Conservation (phyloP, 2,329 filamentous ascomycete species). For the Pyricularia pennisetigena region DNA sequence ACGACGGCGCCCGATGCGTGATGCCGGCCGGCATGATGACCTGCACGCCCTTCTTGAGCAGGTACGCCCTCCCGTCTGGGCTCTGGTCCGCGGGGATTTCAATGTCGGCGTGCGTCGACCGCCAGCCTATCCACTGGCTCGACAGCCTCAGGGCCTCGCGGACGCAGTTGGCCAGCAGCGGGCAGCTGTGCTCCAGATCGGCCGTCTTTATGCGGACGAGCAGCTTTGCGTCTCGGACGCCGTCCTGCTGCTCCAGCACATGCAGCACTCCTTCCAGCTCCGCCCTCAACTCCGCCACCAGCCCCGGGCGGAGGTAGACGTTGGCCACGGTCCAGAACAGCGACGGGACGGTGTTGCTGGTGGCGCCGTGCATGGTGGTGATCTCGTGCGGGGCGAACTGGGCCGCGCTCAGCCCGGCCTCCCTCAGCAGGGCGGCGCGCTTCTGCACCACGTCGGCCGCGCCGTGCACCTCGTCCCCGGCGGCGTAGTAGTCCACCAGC, state of each 20-base stretch:
- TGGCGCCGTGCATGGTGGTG: not conserved
- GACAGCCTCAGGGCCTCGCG: not conserved
- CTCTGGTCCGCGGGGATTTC: not conserved
- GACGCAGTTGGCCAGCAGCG: not conserved
- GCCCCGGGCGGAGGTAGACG: not conserved
- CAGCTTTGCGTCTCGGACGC: not conserved
- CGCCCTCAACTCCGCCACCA: not conserved
- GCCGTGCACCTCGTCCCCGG: not conserved
- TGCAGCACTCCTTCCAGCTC: not conserved
- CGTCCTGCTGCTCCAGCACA: not conserved
- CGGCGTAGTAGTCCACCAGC: not conserved
- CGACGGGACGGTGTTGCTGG: not conserved
- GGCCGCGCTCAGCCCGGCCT: not conserved
- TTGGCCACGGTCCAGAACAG: not conserved
- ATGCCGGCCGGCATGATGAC: slow-evolving; percentile 4
- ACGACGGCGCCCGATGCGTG: not conserved
- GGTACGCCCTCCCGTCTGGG: slow-evolving; percentile 4
- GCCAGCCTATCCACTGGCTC: not conserved
- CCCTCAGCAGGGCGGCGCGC: not conserved
- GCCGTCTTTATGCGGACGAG: not conserved
- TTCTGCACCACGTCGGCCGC: not conserved
- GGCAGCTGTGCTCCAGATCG: not conserved
- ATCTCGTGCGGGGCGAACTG: not conserved
- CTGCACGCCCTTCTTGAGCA: slow-evolving; percentile 7
- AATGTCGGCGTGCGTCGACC: not conserved